Evolutionary conservation across 805 yeast genomes (phyloP), one percentile per base, ranked within the genome.

Genomic region (Zygotorulaspora danielsina): DNA sequence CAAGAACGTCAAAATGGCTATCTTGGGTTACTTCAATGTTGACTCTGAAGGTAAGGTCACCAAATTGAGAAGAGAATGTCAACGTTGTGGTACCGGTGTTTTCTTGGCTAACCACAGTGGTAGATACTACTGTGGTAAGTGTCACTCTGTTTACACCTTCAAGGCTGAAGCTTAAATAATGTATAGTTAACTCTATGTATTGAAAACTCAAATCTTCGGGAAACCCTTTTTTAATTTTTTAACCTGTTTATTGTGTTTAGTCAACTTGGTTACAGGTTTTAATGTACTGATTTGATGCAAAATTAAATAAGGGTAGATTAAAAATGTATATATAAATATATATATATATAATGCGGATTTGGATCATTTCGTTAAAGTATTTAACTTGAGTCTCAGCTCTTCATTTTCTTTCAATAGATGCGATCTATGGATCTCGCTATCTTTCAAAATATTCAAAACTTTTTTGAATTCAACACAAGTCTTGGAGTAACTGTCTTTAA

Each of bases 111-210:
- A 89, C 88, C 89, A 85, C 90, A 74, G 78, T 71, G 89, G 83
- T 84, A 89, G 98, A 81, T 95, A 84, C 75, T 93, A 93, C 97
- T 93, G 98, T 78, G 98, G 98, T 78, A 88, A 85, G 79, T 93
- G 98, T 79, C 97, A 89, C 83, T 76, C 84, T 65, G 89, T 96
- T 72, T 83, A 81, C 77, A 83, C 80, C 60, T 61, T 64, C 54
- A 61, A 61, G 53, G 53, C 57, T 46, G 59, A 59, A 54, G 59
- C 55, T 48, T 46, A 47, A 52, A 31, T 32, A 15, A 15, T 18
- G n/a, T 15, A n/a, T 26, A 19, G 20, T 20, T 10, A 21, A 22
- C 19, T 19, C 19, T 9, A 28, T 19, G 13, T 18, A 25, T 8
- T 15, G n/a, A 10, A n/a, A n/a, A n/a, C n/a, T n/a, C n/a, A n/a